Evolutionary conservation across 352 stramenopile genomes (phyloP).

Genomic region (Thraustochytrium sp.): DNA sequence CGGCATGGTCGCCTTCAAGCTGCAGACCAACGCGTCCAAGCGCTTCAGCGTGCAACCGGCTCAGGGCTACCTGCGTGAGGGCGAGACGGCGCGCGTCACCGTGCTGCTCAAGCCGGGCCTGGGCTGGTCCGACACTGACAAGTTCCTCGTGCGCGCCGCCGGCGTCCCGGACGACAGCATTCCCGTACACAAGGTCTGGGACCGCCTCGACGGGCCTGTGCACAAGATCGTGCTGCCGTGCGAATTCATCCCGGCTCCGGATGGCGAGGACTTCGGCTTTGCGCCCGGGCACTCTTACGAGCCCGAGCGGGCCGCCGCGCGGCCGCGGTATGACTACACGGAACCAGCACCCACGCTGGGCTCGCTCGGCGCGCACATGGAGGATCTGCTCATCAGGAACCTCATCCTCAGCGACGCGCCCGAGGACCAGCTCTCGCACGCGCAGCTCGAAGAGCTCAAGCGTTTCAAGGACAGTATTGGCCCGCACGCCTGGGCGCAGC

Average conservation of each 20-base stretch:
- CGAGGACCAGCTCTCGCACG: neutral
- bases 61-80: neutral
- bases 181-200: neutral
- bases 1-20: slow-evolving; percentile 17
- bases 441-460: neutral
- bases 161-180: neutral
- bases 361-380: neutral
- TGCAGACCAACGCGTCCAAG: slow-evolving; percentile 34
- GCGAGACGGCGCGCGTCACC: neutral
- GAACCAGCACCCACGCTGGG: neutral
- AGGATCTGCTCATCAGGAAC: neutral
- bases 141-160: slow-evolving; percentile 18
- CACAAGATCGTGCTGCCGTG: slow-evolving; percentile 20
- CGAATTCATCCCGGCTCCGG: neutral
- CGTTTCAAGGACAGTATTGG: neutral
- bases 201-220: neutral
- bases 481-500: neutral
- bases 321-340: too few species aligned
- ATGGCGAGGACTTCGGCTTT: neutral
- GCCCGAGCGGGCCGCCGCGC: too few species aligned
- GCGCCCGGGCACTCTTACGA: too few species aligned
- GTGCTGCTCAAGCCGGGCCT: slow-evolving; percentile 14
- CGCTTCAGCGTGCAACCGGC: slow-evolving; percentile 27
- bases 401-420: neutral
- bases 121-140: slow-evolving; percentile 21